Conservation (phyloP, 1,284 basidiomycete species). For the Rhodotorula mucilaginosa region DNA sequence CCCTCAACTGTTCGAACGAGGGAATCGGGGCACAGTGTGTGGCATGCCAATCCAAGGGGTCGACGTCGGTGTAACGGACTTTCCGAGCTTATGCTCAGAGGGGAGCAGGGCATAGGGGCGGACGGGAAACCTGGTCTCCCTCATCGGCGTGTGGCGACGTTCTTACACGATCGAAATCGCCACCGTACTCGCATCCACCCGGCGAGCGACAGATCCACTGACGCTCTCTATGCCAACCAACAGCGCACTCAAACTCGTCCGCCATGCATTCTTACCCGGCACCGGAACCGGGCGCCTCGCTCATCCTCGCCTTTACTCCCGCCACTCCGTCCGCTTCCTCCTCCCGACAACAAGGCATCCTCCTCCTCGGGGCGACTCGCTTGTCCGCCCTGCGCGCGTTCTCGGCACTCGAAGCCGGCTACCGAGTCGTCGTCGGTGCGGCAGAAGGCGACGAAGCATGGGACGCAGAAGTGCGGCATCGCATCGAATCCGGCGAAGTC, state of each 20-base stretch:
- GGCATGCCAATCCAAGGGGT: too few species aligned
- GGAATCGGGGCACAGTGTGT: too few species aligned
- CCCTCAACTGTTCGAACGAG: too few species aligned
- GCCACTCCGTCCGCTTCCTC: conserved; percentile 41
- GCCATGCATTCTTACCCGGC: conserved; percentile 9
- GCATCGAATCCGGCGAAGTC: conserved; percentile 60
- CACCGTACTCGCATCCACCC: too few species aligned
- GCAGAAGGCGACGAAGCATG: conserved; percentile 43
- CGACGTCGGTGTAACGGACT: too few species aligned
- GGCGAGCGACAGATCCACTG: too few species aligned
- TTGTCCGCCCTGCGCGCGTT: conserved; percentile 79
- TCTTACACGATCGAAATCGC: too few species aligned
- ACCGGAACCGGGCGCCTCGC: conserved; percentile 38
- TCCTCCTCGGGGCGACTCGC: conserved; percentile 69
- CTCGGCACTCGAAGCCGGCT: conserved; percentile 76
- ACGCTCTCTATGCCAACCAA: too few species aligned
- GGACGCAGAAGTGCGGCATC: conserved; percentile 71
- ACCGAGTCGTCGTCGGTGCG: conserved; percentile 66
- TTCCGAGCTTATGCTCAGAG: too few species aligned
- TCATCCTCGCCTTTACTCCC: conserved; percentile 72
- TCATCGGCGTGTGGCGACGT: too few species aligned
- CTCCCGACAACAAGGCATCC: conserved; percentile 54
- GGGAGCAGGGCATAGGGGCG: too few species aligned
- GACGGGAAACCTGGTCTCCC: too few species aligned
- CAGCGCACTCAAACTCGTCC: neutral